phyloP scores from a whole-genome alignment of 2,329 filamentous ascomycete species.

The Calonectria pseudoturangicola region DNA sequence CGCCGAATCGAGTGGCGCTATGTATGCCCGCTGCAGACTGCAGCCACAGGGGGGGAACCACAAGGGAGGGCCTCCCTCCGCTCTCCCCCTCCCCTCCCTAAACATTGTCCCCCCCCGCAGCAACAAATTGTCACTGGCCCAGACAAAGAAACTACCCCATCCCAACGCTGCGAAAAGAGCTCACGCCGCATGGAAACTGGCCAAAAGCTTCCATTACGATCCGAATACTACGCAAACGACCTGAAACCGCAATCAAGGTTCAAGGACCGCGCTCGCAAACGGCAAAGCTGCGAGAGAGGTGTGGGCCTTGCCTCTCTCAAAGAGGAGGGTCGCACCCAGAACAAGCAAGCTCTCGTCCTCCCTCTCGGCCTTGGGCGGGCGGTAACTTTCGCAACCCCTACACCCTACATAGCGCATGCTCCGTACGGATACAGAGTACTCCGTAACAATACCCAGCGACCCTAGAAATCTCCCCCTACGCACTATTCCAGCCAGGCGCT shows the following conservation, averaged over 20 bases:
- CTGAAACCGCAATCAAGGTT: conserved; percentile 23
- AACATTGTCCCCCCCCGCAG: background rate
- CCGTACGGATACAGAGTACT: too few species aligned
- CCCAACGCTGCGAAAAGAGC: background rate
- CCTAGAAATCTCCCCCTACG: too few species aligned
- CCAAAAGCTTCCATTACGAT: conserved; percentile 25
- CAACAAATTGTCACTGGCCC: background rate
- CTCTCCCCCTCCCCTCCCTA: too few species aligned
- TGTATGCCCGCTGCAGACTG: background rate
- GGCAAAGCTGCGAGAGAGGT: background rate
- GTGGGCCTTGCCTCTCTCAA: background rate
- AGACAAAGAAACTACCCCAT: background rate
- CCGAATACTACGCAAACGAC: conserved; percentile 19
- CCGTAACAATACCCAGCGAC: too few species aligned
- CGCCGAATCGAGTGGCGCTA: too few species aligned
- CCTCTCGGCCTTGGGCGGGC: conserved; percentile 18
- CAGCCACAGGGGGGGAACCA: background rate
- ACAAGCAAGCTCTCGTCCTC: background rate
- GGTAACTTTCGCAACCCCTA: conserved; percentile 11
- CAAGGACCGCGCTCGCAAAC: background rate
- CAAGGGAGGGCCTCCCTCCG: too few species aligned
- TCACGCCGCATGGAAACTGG: conserved; percentile 11
- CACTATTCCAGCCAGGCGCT: too few species aligned
- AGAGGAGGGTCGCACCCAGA: conserved; percentile 7
- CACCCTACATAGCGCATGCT: background rate